phyloP scores from a whole-genome alignment of 1,284 basidiomycete genomes.

The Testicularia cyperi region DNA sequence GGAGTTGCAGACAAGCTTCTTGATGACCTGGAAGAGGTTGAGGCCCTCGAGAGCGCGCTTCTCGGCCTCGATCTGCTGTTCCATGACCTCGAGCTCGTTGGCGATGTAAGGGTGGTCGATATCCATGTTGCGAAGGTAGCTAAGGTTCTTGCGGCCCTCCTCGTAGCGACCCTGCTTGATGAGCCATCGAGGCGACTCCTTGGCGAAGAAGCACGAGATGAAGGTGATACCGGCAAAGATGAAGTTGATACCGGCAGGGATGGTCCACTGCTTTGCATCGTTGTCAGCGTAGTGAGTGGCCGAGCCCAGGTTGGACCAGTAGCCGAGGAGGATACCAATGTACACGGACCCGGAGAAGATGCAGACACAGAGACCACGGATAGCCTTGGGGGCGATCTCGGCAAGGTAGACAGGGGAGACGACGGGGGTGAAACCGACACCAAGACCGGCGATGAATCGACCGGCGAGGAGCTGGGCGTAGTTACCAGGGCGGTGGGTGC shows the following conservation, averaged over 20 bases:
- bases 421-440: conserved; percentile 42
- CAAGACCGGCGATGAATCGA: conserved; percentile 42
- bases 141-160: conserved; percentile 29
- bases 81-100: conserved; percentile 38
- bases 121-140: conserved; percentile 35
- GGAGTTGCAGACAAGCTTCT: conserved; percentile 33
- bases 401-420: conserved; percentile 36
- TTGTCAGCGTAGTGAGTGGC: conserved; percentile 1
- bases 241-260: conserved; percentile 42
- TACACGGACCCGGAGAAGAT: conserved; percentile 36
- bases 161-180: conserved; percentile 36
- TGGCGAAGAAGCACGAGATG: conserved; percentile 28
- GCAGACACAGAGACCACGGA: conserved; percentile 35
- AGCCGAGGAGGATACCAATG: conserved; percentile 37
- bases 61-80: conserved; percentile 27
- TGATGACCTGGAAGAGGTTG: conserved; percentile 22
- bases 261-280: conserved; percentile 28
- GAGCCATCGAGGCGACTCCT: conserved; percentile 45
- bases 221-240: conserved; percentile 41
- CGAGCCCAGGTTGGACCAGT: conserved; percentile 24
- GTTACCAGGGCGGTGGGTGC: conserved; percentile 23
- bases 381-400: conserved; percentile 37
- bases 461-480: conserved; percentile 40
- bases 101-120: conserved; percentile 24
- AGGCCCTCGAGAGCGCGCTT: conserved; percentile 23